Evolutionary conservation across 2,329 filamentous ascomycete species (phyloP).

Genomic region (Aureobasidium mangrovei): DNA sequence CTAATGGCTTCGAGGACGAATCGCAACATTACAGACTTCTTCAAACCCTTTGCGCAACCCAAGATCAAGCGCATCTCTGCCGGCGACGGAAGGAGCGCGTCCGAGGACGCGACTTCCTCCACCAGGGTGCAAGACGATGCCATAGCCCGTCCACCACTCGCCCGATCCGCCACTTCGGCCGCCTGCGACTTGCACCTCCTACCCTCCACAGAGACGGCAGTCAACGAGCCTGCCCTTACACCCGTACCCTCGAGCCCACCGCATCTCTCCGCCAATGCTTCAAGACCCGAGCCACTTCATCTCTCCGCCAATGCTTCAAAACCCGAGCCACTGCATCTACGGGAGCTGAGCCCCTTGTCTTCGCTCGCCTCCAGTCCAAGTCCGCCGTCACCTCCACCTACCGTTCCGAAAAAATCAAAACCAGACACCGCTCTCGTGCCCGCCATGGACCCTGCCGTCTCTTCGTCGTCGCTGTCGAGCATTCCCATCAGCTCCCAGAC

Average conservation of each 20-base stretch:
- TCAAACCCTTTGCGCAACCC: constrained; percentile 32
- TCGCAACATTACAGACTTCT: constrained; percentile 36
- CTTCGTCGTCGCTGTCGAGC: constrained; percentile 26
- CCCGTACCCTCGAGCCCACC: constrained; percentile 5
- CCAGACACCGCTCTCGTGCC: constrained; percentile 10
- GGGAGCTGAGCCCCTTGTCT: constrained; percentile 14
- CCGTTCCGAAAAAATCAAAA: not conserved
- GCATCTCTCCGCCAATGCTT: not conserved
- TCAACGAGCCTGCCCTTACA: constrained; percentile 3
- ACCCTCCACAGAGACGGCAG: not conserved
- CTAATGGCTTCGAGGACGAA: not conserved
- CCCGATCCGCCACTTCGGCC: not conserved
- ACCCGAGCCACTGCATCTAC: constrained; percentile 2
- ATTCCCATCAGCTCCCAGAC: constrained; percentile 23
- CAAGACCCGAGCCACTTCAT: not conserved
- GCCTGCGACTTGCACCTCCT: not conserved
- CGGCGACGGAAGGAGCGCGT: constrained; percentile 5
- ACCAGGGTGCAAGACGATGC: constrained; percentile 21
- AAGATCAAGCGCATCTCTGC: constrained; percentile 16
- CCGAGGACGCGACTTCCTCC: constrained; percentile 17
- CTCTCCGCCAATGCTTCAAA: not conserved
- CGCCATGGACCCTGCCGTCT: constrained; percentile 15
- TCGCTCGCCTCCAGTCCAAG: constrained; percentile 4
- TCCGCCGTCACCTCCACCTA: not conserved
- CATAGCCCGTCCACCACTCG: constrained; percentile 18